These are phyloP conservation scores for Chlamydomonas sp. DNA, from an alignment of 139 green algal species.

Conservation along the genomic window DNA sequence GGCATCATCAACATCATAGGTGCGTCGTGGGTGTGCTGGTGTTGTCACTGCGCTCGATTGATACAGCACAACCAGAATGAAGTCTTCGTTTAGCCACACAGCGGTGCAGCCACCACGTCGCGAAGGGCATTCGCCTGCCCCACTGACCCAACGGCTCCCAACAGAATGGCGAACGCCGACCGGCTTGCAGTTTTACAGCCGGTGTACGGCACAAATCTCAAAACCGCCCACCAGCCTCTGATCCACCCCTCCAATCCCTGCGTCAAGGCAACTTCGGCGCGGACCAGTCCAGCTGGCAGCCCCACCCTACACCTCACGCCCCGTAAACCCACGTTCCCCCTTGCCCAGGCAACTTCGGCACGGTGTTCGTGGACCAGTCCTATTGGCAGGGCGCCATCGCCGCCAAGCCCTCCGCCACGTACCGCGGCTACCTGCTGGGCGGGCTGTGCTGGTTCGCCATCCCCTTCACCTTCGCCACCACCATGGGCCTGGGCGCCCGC, in stretches of 20 bases:
- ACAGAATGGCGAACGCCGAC: too few species aligned
- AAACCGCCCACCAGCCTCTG: background rate
- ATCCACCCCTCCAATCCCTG: background rate
- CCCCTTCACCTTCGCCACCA: slow-evolving; percentile 92
- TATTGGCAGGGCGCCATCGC: slow-evolving; percentile 94
- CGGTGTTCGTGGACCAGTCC: slow-evolving; percentile 91
- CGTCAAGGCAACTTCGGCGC: slow-evolving; percentile 84
- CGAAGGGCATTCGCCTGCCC: too few species aligned
- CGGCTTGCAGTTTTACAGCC: too few species aligned
- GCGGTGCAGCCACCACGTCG: too few species aligned
- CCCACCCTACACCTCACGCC: slow-evolving; percentile 76
- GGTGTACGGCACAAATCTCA: background rate
- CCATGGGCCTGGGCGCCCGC: slow-evolving; percentile 81
- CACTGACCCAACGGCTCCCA: too few species aligned
- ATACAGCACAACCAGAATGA: too few species aligned
- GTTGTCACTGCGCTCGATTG: background rate
- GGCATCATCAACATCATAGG: slow-evolving; percentile 98
- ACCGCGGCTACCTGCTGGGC: slow-evolving; percentile 82
- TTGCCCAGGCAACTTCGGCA: slow-evolving; percentile 85
- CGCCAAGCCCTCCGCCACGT: slow-evolving; percentile 82
- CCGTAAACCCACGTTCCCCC: slow-evolving; percentile 53
- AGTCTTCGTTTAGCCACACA: too few species aligned
- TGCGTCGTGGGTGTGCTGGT: slow-evolving; percentile 44
- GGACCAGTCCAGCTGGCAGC: slow-evolving; percentile 88
- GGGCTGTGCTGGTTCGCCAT: slow-evolving; percentile 92